Evolutionary conservation across 1,139 yeast species (phyloP).

Genomic region (Pichia kudriavzevii): DNA sequence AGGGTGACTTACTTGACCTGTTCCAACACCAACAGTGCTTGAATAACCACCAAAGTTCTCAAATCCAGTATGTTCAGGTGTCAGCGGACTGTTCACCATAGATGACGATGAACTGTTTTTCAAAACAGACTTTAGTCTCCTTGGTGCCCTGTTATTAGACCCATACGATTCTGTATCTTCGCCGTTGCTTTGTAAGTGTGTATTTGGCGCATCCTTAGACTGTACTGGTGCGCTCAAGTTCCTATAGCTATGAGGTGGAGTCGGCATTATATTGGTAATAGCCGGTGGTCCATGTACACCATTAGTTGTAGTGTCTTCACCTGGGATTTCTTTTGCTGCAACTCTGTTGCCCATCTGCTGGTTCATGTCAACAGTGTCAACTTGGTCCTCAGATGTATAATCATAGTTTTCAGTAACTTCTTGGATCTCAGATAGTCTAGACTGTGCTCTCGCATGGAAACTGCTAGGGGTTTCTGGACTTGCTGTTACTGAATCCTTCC

Average conservation of each 20-base stretch:
- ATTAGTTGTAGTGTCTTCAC: no score
- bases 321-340: no score
- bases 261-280: background rate
- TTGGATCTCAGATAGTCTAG: constrained; percentile 15
- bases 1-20: no score
- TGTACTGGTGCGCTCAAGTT: constrained; percentile 1
- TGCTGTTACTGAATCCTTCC: no score
- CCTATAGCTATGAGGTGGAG: constrained; percentile 11
- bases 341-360: constrained; percentile 7
- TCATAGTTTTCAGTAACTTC: constrained; percentile 25
- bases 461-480: no score
- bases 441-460: constrained; percentile 7
- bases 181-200: no score
- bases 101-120: constrained; percentile 8
- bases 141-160: constrained; percentile 10
- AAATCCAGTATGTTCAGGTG: no score
- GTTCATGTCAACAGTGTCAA: constrained; percentile 9
- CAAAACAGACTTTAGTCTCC: constrained; percentile 13
- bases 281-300: constrained; percentile 4
- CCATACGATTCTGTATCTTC: no score
- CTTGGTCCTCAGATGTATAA: constrained; percentile 2
- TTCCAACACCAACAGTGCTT: no score
- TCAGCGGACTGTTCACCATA: no score
- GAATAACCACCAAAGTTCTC: no score
- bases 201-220: constrained; percentile 3